Conservation (phyloP, 257 asterid species). For the Scutellaria baicalensis region DNA sequence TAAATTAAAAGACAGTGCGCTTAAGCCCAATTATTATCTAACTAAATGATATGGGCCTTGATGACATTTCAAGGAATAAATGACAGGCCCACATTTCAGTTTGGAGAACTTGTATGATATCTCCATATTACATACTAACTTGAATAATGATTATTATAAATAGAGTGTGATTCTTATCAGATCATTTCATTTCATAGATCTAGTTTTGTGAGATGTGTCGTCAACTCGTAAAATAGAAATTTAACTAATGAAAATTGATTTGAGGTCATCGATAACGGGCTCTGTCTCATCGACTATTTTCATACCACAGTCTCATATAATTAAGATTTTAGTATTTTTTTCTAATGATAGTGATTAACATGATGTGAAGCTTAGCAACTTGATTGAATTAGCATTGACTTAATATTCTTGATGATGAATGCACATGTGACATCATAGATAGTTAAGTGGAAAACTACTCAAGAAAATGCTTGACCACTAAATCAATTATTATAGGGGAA, state of each 20-base stretch:
- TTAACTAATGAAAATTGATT: too few species aligned
- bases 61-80: background rate
- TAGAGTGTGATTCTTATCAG: too few species aligned
- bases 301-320: too few species aligned
- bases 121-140: background rate
- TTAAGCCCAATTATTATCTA: background rate
- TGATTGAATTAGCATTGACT: conserved; percentile 39
- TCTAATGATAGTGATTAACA: conserved; percentile 4
- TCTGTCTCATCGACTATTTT: too few species aligned
- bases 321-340: background rate
- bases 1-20: background rate
- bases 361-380: background rate
- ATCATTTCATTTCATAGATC: too few species aligned
- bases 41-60: background rate
- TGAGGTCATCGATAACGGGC: too few species aligned
- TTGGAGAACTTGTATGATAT: too few species aligned
- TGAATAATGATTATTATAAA: background rate
- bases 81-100: background rate
- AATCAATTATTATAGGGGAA: conserved; percentile 24
- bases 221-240: too few species aligned
- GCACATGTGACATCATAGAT: conserved; percentile 47
- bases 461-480: conserved; percentile 17
- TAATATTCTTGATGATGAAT: conserved; percentile 12
- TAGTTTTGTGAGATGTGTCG: too few species aligned
- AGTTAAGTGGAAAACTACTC: conserved; percentile 24